These are phyloP conservation scores for Beauveria sp. DNA, from an alignment of 2,329 filamentous ascomycete species.

Conservation along the genomic window DNA sequence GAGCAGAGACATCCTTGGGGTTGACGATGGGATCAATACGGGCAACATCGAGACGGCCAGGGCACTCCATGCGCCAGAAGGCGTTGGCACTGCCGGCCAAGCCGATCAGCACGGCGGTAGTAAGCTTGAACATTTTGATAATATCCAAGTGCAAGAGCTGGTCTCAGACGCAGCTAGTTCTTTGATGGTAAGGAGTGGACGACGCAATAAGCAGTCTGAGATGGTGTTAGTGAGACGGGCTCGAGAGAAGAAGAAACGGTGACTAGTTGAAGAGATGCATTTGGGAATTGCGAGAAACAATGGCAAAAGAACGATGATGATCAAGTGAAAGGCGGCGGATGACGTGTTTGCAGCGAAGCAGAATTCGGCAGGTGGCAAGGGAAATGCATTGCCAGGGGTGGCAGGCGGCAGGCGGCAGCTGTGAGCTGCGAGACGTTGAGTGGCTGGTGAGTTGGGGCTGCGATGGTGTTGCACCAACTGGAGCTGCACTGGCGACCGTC, in stretches of 20 bases:
- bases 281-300: neutral
- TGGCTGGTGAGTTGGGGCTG: constrained; percentile 2
- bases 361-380: constrained; percentile 1
- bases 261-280: neutral
- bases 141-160: constrained; percentile 20
- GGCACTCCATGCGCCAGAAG: constrained; percentile 89
- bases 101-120: constrained; percentile 25
- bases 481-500: neutral
- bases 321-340: constrained; percentile 10
- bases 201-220: constrained; percentile 29
- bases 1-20: constrained; percentile 49
- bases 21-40: constrained; percentile 72
- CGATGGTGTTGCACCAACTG: neutral
- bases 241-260: neutral
- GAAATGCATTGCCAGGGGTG: neutral
- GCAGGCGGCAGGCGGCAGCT: constrained; percentile 1
- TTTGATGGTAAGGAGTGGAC: constrained; percentile 23
- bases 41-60: constrained; percentile 58
- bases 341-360: neutral
- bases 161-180: constrained; percentile 11
- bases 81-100: constrained; percentile 43
- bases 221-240: constrained; percentile 3
- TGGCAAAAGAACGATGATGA: constrained; percentile 7
- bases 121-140: constrained; percentile 27
- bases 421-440: constrained; percentile 6